These are phyloP conservation scores for Amanita phalloides DNA, from an alignment of 768 basidiomycete species.

Conservation along the genomic window DNA sequence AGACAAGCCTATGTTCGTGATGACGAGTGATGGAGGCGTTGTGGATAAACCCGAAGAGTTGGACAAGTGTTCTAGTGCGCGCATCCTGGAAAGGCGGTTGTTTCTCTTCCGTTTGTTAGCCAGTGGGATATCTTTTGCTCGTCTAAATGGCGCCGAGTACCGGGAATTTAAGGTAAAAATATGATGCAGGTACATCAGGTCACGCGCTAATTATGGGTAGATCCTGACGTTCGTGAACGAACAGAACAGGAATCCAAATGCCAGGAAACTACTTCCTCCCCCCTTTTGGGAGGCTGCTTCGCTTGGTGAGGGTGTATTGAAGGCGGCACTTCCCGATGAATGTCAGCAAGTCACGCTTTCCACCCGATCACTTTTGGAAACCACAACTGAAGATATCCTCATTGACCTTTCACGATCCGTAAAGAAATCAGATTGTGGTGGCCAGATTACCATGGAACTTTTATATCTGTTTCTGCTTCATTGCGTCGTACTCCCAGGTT, in stretches of 20 bases:
- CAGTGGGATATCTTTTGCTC: conserved; percentile 37
- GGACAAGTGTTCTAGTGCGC: conserved; percentile 8
- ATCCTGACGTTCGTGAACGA: conserved; percentile 51
- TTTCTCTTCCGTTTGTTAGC: conserved; percentile 40
- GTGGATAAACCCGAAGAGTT: conserved; percentile 1
- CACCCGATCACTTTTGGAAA: neutral
- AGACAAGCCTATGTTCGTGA: conserved; percentile 54
- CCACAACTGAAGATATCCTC: neutral
- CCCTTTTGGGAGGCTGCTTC: conserved; percentile 4
- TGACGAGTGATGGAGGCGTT: conserved; percentile 43
- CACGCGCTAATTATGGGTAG: conserved; percentile 20
- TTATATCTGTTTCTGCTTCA: conserved; percentile 13
- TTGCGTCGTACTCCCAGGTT: conserved; percentile 16
- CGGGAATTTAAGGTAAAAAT: conserved; percentile 48
- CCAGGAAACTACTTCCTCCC: neutral
- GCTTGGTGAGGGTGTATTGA: neutral
- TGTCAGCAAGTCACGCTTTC: neutral
- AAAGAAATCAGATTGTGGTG: neutral
- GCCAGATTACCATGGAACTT: conserved; percentile 8
- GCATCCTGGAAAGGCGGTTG: conserved; percentile 34
- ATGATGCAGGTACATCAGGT: neutral
- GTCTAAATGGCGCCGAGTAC: conserved; percentile 45
- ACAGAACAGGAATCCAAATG: conserved; percentile 8
- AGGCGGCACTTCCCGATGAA: neutral
- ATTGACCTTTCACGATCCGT: neutral